A percentile compares a stretch with the other conserved stretches of the same genome.
phyloP scores from a whole-genome alignment of 106 monocot genomes.

The Triglochin maritima region DNA sequence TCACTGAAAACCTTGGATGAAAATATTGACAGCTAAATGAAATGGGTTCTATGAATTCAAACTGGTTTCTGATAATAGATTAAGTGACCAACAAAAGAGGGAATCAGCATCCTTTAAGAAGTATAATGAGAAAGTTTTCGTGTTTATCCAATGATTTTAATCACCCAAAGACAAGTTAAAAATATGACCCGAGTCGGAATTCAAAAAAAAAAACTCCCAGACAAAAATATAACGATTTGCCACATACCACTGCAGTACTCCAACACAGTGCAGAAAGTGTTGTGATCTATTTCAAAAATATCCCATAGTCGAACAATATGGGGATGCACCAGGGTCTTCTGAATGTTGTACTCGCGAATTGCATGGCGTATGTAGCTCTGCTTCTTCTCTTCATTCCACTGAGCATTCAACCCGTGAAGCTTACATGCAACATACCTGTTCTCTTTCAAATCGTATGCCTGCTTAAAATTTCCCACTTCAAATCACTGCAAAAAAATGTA shows the following conservation, averaged over 20 bases:
- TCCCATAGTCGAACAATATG: constrained; percentile 96
- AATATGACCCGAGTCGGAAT: not conserved
- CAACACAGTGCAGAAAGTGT: constrained; percentile 96
- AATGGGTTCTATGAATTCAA: no score
- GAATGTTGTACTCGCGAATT: constrained; percentile 97
- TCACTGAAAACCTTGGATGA: no score
- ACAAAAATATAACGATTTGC: no score
- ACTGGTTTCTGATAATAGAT: no score
- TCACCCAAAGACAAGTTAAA: no score
- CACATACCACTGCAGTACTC: constrained; percentile 93
- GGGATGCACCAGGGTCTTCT: constrained; percentile 90
- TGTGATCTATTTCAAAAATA: constrained; percentile 93
- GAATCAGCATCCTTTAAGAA: no score
- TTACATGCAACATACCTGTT: constrained; percentile 95
- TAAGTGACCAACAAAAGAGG: no score
- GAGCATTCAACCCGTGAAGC: constrained; percentile 94
- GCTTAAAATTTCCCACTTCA: constrained; percentile 45
- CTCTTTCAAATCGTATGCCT: constrained; percentile 98
- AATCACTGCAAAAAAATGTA: constrained; percentile 38
- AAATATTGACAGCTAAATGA: no score
- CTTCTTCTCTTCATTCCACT: constrained; percentile 99
- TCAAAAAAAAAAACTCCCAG: no score
- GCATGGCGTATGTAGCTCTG: constrained; percentile 98
- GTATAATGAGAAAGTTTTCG: no score
- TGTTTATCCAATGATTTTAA: no score